Percentiles rank a stretch among this genome's conserved stretches.
phyloP scores from a whole-genome alignment of 2,329 filamentous ascomycete genomes.

The Pseudogymnoascus sp. region DNA sequence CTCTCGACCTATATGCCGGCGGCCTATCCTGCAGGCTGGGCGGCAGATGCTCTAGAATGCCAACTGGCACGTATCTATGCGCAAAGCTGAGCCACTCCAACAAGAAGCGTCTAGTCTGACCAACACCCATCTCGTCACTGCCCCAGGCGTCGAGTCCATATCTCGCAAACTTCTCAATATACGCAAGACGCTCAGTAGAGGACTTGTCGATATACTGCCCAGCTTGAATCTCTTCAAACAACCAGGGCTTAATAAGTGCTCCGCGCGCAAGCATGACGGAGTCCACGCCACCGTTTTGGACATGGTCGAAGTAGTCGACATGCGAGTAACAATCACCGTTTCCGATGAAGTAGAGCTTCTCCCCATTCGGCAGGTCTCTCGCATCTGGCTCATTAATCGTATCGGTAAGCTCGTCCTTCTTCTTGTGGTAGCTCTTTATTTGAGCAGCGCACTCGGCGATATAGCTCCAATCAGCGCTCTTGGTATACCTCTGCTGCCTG shows the following conservation, averaged over 20 bases:
- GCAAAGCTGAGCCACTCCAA: conserved; percentile 95
- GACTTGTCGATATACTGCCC: conserved; percentile 96
- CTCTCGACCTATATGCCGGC: conserved; percentile 71
- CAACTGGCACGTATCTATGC: conserved; percentile 83
- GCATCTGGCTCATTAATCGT: conserved; percentile 71
- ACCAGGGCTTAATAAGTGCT: conserved; percentile 93
- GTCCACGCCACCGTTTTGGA: conserved; percentile 74
- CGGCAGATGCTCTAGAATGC: conserved; percentile 79
- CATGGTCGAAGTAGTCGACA: conserved; percentile 71
- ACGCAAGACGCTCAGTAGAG: conserved; percentile 72
- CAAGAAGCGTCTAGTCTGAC: conserved; percentile 83
- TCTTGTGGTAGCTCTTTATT: conserved; percentile 69
- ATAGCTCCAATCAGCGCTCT: conserved; percentile 88
- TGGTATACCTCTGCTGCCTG: conserved; percentile 89
- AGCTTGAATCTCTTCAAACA: conserved; percentile 91
- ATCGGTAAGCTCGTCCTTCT: conserved; percentile 60
- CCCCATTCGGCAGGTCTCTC: conserved; percentile 59
- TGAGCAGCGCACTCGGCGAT: conserved; percentile 84
- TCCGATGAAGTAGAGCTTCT: conserved; percentile 80
- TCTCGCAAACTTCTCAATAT: conserved; percentile 81
- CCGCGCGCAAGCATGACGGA: conserved; percentile 96
- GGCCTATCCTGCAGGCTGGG: conserved; percentile 84
- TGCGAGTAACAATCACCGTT: conserved; percentile 97
- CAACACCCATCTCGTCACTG: conserved; percentile 87
- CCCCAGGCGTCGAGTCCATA: conserved; percentile 95